Evolutionary conservation across 495 filamentous ascomycete species (phyloP).

Genomic region (Penicillium alfredii): DNA sequence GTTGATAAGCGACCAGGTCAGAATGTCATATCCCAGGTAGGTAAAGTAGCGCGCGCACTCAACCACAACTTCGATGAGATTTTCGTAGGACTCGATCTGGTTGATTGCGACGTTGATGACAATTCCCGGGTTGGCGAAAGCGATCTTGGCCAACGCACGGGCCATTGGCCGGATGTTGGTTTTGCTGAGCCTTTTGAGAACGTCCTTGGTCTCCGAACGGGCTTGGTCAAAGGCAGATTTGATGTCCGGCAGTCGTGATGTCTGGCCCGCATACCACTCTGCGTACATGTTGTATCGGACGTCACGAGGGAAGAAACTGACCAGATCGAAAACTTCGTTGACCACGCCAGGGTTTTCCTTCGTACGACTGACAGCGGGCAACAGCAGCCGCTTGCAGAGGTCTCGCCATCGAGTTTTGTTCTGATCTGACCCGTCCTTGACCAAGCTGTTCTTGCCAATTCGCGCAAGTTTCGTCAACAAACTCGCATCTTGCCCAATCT

Average conservation of each 20-base stretch:
- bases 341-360: conserved; percentile 76
- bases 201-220: conserved; percentile 68
- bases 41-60: conserved; percentile 93
- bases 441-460: conserved; percentile 72
- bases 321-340: conserved; percentile 75
- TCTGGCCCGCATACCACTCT: conserved; percentile 79
- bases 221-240: conserved; percentile 70
- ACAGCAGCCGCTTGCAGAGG: conserved; percentile 71
- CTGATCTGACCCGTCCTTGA: conserved; percentile 57
- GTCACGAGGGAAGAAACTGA: conserved; percentile 69
- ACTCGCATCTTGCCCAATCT: conserved; percentile 74
- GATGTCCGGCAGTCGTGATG: conserved; percentile 70
- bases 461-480: conserved; percentile 73
- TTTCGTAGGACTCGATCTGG: conserved; percentile 87
- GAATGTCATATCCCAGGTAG: conserved; percentile 82
- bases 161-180: conserved; percentile 83
- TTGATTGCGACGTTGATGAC: conserved; percentile 81
- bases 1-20: conserved; percentile 82
- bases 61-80: conserved; percentile 86
- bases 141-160: conserved; percentile 76
- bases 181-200: conserved; percentile 77
- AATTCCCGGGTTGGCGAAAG: conserved; percentile 79
- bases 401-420: conserved; percentile 73
- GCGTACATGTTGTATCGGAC: conserved; percentile 85
- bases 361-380: conserved; percentile 78